Conservation (phyloP, 176 grass and related monocot species). For the Chloris gayana region DNA sequence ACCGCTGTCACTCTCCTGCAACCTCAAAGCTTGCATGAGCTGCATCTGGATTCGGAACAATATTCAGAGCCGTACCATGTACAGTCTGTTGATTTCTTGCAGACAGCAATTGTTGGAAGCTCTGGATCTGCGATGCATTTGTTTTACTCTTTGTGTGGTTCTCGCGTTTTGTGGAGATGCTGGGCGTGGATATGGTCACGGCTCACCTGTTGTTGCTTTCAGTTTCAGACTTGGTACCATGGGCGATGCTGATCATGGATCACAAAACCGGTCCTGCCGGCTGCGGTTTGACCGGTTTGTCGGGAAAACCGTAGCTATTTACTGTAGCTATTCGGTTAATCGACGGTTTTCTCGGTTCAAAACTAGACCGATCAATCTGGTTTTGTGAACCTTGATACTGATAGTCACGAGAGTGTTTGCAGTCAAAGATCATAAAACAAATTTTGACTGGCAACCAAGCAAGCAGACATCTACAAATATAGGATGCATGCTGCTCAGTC, state of each 20-base stretch:
- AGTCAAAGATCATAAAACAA: conserved; percentile 28
- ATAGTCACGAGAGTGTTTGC: conserved; percentile 33
- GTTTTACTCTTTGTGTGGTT: conserved; percentile 16
- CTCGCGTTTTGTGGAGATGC: conserved; percentile 6
- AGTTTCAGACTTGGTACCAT: conserved; percentile 17
- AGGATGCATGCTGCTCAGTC: conserved; percentile 5
- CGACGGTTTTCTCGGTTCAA: no score
- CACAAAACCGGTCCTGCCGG: no score
- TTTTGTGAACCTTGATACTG: no score
- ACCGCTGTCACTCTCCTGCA: conserved; percentile 11
- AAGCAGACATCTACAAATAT: not conserved
- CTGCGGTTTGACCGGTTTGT: no score
- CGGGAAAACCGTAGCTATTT: no score
- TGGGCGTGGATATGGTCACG: conserved; percentile 31
- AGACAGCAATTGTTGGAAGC: conserved; percentile 49
- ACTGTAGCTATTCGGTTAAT: no score
- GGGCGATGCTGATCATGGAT: conserved; percentile 15
- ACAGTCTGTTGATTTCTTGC: conserved; percentile 40
- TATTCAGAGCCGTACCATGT: conserved; percentile 42
- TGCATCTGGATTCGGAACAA: conserved; percentile 31
- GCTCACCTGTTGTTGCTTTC: conserved; percentile 36
- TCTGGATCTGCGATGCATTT: conserved; percentile 39
- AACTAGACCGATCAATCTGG: no score
- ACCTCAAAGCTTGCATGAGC: conserved; percentile 26
- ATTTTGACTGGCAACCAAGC: not conserved